Conservation (phyloP, 495 filamentous ascomycete genomes). For the Bacidia rubella region DNA sequence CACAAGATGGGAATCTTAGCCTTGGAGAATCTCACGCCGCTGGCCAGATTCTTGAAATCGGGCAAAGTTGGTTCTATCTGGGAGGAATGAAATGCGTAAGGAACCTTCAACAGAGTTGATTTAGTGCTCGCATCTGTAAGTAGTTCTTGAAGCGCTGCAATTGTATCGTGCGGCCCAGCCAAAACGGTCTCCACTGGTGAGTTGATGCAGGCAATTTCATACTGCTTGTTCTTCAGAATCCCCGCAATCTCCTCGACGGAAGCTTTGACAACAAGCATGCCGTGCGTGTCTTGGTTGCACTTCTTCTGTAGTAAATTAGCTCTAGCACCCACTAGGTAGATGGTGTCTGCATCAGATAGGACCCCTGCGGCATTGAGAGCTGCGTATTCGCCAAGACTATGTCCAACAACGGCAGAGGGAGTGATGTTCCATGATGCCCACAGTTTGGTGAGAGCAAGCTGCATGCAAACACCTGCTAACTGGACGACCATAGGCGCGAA, state of each 20-base stretch:
- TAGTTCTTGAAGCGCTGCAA: conserved; percentile 36
- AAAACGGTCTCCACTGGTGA: conserved; percentile 20
- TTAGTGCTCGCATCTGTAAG: conserved; percentile 22
- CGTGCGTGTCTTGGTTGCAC: conserved; percentile 48
- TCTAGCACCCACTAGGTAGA: conserved; percentile 55
- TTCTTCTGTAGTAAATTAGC: conserved; percentile 49
- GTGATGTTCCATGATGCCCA: conserved; percentile 57
- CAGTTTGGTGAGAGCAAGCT: conserved; percentile 56
- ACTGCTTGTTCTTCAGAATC: neutral
- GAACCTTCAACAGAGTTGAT: conserved; percentile 36
- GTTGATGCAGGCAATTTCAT: conserved; percentile 25
- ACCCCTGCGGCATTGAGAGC: conserved; percentile 59
- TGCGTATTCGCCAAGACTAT: conserved; percentile 68
- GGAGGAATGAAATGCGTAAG: conserved; percentile 68
- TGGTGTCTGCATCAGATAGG: conserved; percentile 52
- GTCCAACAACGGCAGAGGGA: conserved; percentile 54
- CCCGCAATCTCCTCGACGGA: conserved; percentile 19
- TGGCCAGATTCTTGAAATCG: conserved; percentile 44
- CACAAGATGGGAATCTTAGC: conserved; percentile 55
- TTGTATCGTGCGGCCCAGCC: conserved; percentile 1
- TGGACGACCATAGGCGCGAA: conserved; percentile 27
- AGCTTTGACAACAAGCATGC: conserved; percentile 32
- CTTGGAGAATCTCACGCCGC: conserved; percentile 41
- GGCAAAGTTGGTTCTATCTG: conserved; percentile 64
- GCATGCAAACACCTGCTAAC: conserved; percentile 53